Evolutionary conservation across 345 rosid species (phyloP).

Genomic region (Luvunga scandens): DNA sequence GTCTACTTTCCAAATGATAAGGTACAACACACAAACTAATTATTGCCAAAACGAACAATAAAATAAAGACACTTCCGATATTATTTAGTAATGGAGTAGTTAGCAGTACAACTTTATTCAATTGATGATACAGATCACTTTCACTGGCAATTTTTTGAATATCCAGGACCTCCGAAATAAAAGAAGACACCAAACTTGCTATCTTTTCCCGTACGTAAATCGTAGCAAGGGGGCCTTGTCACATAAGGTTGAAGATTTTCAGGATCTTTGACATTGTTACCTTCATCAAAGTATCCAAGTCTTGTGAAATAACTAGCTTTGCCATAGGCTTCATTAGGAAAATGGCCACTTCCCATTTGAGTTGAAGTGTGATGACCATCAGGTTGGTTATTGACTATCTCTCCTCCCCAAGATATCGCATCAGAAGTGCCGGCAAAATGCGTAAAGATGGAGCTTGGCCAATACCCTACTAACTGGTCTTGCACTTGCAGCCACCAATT

Average conservation of each 20-base stretch:
- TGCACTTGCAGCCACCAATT: conserved; percentile 42
- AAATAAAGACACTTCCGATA: neutral
- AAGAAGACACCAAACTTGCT: neutral
- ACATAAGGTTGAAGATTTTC: neutral
- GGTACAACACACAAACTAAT: too few species aligned
- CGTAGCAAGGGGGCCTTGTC: conserved; percentile 1
- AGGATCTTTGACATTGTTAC: neutral
- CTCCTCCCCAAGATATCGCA: conserved; percentile 42
- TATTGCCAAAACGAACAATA: too few species aligned
- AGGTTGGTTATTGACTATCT: conserved; percentile 20
- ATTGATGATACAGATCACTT: neutral
- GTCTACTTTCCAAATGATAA: too few species aligned
- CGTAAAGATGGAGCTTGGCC: conserved; percentile 37
- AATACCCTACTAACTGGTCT: conserved; percentile 32
- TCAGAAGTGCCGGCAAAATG: conserved; percentile 22
- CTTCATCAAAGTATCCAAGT: neutral
- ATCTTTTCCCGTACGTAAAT: neutral
- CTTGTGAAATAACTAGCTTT: conserved; percentile 35
- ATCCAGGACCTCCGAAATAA: conserved; percentile 16
- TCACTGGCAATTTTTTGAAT: neutral
- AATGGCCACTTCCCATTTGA: conserved; percentile 50
- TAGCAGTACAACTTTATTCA: neutral
- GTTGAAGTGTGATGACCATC: conserved; percentile 26
- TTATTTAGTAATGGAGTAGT: too few species aligned
- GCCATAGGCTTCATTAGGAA: conserved; percentile 32